Percentiles rank a stretch among this genome's conserved stretches.
These are phyloP conservation scores for Fusarium armeniacum DNA, from an alignment of 2,329 filamentous ascomycete genomes.

Conservation along the genomic window DNA sequence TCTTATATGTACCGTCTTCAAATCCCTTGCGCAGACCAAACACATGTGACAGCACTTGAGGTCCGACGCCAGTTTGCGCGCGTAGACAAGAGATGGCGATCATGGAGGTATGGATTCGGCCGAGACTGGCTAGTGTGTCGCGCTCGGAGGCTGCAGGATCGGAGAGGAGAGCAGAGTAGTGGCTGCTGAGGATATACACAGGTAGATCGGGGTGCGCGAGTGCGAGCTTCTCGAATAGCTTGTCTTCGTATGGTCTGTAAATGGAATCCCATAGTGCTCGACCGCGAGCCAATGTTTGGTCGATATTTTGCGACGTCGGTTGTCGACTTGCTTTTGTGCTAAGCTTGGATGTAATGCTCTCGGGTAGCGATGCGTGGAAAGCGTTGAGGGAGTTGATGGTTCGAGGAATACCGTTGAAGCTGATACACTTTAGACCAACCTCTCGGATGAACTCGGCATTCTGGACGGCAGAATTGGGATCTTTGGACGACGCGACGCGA, in stretches of 20 bases:
- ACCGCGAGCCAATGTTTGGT: slow-evolving; percentile 69
- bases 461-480: slow-evolving; percentile 53
- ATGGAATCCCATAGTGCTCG: slow-evolving; percentile 80
- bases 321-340: slow-evolving; percentile 69
- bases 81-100: slow-evolving; percentile 81
- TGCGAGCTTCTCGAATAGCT: slow-evolving; percentile 78
- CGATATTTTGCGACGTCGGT: slow-evolving; percentile 67
- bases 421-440: slow-evolving; percentile 81
- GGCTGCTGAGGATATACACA: slow-evolving; percentile 80
- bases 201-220: slow-evolving; percentile 85
- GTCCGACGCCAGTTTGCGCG: slow-evolving; percentile 84
- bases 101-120: slow-evolving; percentile 78
- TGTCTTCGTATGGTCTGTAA: slow-evolving; percentile 80
- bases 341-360: slow-evolving; percentile 66
- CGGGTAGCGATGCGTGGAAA: slow-evolving; percentile 74
- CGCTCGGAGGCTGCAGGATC: slow-evolving; percentile 68
- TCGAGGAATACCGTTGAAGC: slow-evolving; percentile 85
- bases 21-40: slow-evolving; percentile 84
- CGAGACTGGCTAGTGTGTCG: slow-evolving; percentile 67
- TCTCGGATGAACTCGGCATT: slow-evolving; percentile 81
- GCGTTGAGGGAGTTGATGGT: slow-evolving; percentile 85
- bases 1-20: slow-evolving; percentile 72
- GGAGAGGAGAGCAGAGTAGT: slow-evolving; percentile 81
- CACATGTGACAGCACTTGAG: slow-evolving; percentile 84
- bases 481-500: slow-evolving; percentile 59